Percentiles rank a stretch among this genome's conserved stretches.
Evolutionary conservation across 371 early-diverging fungal genomes (phyloP).

Genomic region (Apophysomyces ossiformis): DNA sequence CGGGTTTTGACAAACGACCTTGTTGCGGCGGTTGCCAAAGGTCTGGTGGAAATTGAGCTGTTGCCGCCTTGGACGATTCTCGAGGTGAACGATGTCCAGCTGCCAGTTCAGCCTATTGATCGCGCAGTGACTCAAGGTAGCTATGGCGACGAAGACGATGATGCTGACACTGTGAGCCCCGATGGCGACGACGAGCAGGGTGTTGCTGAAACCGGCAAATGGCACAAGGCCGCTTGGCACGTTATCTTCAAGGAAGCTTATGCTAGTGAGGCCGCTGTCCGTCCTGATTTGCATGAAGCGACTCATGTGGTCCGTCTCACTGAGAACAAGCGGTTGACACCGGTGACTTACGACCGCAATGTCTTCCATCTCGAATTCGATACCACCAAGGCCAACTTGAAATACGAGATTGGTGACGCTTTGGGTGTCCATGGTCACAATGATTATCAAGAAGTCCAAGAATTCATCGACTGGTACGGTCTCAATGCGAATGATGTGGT

Average conservation of each 20-base stretch:
- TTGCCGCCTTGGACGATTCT: constrained; percentile 61
- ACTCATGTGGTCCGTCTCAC: constrained; percentile 72
- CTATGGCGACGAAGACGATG: constrained; percentile 43
- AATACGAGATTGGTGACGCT: constrained; percentile 92
- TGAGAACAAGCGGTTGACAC: constrained; percentile 85
- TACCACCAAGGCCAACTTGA: constrained; percentile 74
- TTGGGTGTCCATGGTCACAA: constrained; percentile 93
- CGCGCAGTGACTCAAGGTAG: constrained; percentile 37
- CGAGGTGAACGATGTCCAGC: constrained; percentile 39
- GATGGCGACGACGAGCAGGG: constrained; percentile 36
- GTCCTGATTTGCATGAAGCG: constrained; percentile 70
- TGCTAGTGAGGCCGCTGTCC: constrained; percentile 52
- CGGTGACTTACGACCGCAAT: constrained; percentile 86
- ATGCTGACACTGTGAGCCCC: constrained; percentile 40
- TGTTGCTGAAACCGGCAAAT: constrained; percentile 50
- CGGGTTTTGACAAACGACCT: constrained; percentile 26
- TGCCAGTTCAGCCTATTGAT: constrained; percentile 40
- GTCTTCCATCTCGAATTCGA: constrained; percentile 97
- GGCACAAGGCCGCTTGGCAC: constrained; percentile 72
- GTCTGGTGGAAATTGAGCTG: constrained; percentile 43
- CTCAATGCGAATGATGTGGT: constrained; percentile 69
- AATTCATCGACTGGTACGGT: constrained; percentile 78
- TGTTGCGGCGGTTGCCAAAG: constrained; percentile 32
- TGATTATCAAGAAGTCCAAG: constrained; percentile 70
- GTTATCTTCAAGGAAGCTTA: constrained; percentile 85